A percentile compares a stretch with the other conserved stretches of the same genome.
These are phyloP conservation scores for Collybia nuda DNA, from an alignment of 768 basidiomycete genomes.

Conservation along the genomic window DNA sequence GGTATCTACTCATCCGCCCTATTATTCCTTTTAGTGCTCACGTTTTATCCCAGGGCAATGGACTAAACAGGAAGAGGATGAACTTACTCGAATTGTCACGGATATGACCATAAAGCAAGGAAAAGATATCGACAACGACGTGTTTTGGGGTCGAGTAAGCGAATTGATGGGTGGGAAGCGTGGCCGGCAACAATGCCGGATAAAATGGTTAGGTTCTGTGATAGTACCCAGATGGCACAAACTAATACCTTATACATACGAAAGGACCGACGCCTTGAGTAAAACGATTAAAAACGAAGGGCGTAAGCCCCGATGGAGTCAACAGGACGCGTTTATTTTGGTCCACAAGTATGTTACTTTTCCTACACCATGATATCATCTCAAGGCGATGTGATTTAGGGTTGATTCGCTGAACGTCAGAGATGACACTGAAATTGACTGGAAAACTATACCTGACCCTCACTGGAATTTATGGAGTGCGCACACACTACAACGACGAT, in stretches of 20 bases:
- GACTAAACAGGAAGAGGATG: constrained; percentile 79
- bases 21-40: neutral
- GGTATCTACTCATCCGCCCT: constrained; percentile 33
- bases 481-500: constrained; percentile 75
- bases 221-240: neutral
- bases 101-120: constrained; percentile 73
- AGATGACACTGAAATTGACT: constrained; percentile 84
- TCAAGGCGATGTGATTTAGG: constrained; percentile 33
- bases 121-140: constrained; percentile 73
- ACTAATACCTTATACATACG: neutral
- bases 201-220: constrained; percentile 63
- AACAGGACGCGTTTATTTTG: constrained; percentile 75
- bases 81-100: constrained; percentile 71
- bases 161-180: constrained; percentile 75
- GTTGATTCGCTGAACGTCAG: constrained; percentile 72
- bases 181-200: constrained; percentile 81
- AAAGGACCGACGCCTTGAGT: constrained; percentile 75
- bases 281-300: constrained; percentile 75
- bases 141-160: constrained; percentile 81
- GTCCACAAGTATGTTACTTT: constrained; percentile 66
- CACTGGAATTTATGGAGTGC: constrained; percentile 87
- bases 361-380: constrained; percentile 1
- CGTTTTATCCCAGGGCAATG: constrained; percentile 50
- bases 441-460: constrained; percentile 73
- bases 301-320: constrained; percentile 68